Percentiles rank a stretch among this genome's conserved stretches.
These are phyloP conservation scores for Monosporozyma servazzii DNA, from an alignment of 805 yeast genomes.

Conservation along the genomic window DNA sequence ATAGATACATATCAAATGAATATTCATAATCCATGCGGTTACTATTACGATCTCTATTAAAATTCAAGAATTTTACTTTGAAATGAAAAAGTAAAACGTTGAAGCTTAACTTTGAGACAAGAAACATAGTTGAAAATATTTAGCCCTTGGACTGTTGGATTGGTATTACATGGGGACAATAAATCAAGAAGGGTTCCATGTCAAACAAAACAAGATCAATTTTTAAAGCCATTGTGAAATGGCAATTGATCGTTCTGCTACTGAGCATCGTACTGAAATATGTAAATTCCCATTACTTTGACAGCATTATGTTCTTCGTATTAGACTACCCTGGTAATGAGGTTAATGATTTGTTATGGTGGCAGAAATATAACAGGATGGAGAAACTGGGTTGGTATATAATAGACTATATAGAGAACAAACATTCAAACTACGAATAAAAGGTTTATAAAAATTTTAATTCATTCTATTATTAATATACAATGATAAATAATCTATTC, in stretches of 20 bases:
- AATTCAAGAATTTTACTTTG: background rate
- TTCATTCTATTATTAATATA: background rate
- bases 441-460: background rate
- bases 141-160: no score
- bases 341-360: slow-evolving; percentile 18
- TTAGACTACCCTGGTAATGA: slow-evolving; percentile 13
- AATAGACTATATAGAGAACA: slow-evolving; percentile 11
- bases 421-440: background rate
- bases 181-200: background rate
- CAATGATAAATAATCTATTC: background rate
- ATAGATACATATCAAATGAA: background rate
- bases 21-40: background rate
- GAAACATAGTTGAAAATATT: background rate
- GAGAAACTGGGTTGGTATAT: slow-evolving; percentile 21
- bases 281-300: background rate
- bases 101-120: background rate
- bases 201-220: background rate
- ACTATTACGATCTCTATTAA: background rate
- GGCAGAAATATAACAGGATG: slow-evolving; percentile 20
- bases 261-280: background rate
- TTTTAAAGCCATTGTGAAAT: background rate
- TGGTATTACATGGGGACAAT: background rate
- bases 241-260: background rate
- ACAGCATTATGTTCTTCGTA: slow-evolving; percentile 8
- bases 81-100: background rate